Conservation (phyloP, 2,329 filamentous ascomycete genomes). For the Penicillium sp. region DNA sequence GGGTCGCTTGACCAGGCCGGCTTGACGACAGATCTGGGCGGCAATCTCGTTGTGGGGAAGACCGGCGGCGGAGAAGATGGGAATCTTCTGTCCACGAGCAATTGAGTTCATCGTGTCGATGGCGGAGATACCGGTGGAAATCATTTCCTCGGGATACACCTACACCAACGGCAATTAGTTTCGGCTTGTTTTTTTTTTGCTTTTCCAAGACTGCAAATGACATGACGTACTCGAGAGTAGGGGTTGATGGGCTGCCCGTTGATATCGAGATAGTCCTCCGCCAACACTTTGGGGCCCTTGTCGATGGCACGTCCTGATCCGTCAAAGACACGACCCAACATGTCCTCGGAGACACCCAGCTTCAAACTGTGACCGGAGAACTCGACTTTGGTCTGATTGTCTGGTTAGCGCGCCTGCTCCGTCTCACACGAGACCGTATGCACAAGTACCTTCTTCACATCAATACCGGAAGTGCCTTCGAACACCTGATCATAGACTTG, state of each 20-base stretch:
- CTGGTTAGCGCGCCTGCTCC: conserved; percentile 10
- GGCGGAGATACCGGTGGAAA: conserved; percentile 96
- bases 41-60: conserved; percentile 99
- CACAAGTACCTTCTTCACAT: conserved; percentile 82
- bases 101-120: conserved; percentile 99
- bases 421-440: background rate
- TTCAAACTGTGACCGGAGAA: conserved; percentile 97
- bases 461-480: conserved; percentile 92
- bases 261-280: conserved; percentile 97
- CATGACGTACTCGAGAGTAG: conserved; percentile 69
- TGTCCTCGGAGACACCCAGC: conserved; percentile 98
- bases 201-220: background rate
- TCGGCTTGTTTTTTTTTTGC: conserved; percentile 3
- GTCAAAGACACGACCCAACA: conserved; percentile 98
- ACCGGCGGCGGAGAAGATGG: conserved; percentile 97
- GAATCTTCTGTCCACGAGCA: conserved; percentile 98
- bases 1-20: conserved; percentile 81
- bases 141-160: conserved; percentile 99
- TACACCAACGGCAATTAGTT: conserved; percentile 31
- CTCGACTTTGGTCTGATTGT: conserved; percentile 78
- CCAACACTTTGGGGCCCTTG: conserved; percentile 96
- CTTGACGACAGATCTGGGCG: conserved; percentile 96
- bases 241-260: conserved; percentile 99
- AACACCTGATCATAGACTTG: conserved; percentile 62
- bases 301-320: conserved; percentile 96